Evolutionary conservation across 2,329 filamentous ascomycete genomes (phyloP).

Genomic region (Leptographium flavum): DNA sequence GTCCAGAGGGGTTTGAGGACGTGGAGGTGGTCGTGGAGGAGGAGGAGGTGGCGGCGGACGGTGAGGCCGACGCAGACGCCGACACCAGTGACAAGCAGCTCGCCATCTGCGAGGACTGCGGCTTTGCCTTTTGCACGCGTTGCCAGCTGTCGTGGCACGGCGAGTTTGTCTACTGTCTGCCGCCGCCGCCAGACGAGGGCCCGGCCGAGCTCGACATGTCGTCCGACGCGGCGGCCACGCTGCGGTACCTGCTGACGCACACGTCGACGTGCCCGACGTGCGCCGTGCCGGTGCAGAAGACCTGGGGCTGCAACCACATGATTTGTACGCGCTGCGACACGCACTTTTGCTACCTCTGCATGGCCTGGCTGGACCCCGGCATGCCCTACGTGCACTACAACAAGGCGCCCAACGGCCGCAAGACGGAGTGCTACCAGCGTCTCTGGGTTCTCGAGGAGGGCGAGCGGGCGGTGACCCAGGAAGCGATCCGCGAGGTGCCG

Average conservation of each 20-base stretch:
- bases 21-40: conserved; percentile 12
- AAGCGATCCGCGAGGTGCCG: too few relatives aligned
- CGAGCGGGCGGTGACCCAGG: conserved; percentile 41
- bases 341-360: conserved; percentile 93
- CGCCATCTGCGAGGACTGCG: conserved; percentile 76
- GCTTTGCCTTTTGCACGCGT: conserved; percentile 70
- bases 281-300: conserved; percentile 72
- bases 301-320: conserved; percentile 94
- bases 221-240: conserved; percentile 29
- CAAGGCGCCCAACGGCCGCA: conserved; percentile 31
- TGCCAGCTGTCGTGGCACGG: conserved; percentile 80
- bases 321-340: conserved; percentile 77
- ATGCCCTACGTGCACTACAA: conserved; percentile 92
- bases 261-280: conserved; percentile 87
- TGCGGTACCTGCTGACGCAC: conserved; percentile 69
- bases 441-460: conserved; percentile 84
- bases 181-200: conserved; percentile 44
- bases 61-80: conserved; percentile 5
- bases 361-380: conserved; percentile 63
- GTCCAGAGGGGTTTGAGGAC: conserved; percentile 28
- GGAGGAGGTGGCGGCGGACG: neutral
- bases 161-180: conserved; percentile 57
- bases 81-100: conserved; percentile 33
- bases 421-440: conserved; percentile 63
- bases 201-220: conserved; percentile 53